phyloP scores from a whole-genome alignment of 2,329 filamentous ascomycete genomes.

The Thelonectria discophora region DNA sequence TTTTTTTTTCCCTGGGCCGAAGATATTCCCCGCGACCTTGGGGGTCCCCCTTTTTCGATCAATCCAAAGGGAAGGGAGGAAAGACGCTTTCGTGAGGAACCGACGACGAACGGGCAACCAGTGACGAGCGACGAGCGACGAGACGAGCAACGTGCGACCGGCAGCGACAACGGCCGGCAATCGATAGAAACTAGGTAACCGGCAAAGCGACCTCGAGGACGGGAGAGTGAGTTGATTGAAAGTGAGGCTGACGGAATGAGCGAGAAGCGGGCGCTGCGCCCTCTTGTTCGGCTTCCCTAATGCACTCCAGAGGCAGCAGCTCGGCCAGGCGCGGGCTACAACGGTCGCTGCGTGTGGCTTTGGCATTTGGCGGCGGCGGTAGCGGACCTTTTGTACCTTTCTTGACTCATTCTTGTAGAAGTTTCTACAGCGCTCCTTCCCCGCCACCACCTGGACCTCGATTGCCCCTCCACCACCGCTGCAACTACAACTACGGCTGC shows the following conservation, averaged over 20 bases:
- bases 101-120: background rate
- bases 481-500: slow-evolving; percentile 27
- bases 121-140: background rate
- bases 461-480: slow-evolving; percentile 30
- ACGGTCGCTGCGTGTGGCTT: slow-evolving; percentile 15
- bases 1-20: slow-evolving; percentile 30
- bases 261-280: slow-evolving; percentile 8
- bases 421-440: slow-evolving; percentile 48
- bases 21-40: slow-evolving; percentile 20
- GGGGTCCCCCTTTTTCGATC: slow-evolving; percentile 4
- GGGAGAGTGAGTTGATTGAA: slow-evolving; percentile 6
- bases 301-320: slow-evolving; percentile 23
- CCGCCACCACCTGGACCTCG: slow-evolving; percentile 31
- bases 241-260: slow-evolving; percentile 14
- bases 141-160: background rate
- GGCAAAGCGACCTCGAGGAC: background rate
- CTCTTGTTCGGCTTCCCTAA: slow-evolving; percentile 19
- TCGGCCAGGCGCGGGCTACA: slow-evolving; percentile 40
- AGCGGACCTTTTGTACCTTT: slow-evolving; percentile 47
- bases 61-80: slow-evolving; percentile 4
- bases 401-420: slow-evolving; percentile 58
- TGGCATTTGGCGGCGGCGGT: slow-evolving; percentile 26
- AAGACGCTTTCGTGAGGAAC: background rate
- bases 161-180: background rate
- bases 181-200: background rate